Conservation (phyloP, 768 basidiomycete species). For the Pulveroboletus sp. region DNA sequence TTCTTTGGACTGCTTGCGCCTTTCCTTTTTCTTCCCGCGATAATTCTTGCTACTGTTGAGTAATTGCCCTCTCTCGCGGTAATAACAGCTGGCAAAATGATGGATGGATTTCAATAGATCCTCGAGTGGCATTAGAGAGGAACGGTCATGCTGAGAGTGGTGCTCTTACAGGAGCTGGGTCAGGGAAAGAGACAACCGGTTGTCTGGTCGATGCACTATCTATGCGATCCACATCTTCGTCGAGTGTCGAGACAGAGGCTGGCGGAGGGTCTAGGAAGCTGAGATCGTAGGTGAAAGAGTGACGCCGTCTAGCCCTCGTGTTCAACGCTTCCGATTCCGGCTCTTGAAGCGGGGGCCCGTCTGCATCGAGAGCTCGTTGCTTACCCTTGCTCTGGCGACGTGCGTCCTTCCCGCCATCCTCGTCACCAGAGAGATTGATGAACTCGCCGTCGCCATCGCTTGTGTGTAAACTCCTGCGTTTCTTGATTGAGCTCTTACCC, state of each 20-base stretch:
- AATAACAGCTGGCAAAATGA: constrained; percentile 52
- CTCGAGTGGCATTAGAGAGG: constrained; percentile 32
- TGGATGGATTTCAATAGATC: constrained; percentile 52
- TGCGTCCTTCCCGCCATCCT: constrained; percentile 13
- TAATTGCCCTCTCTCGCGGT: constrained; percentile 58
- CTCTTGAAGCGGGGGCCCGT: constrained; percentile 10
- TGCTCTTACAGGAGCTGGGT: constrained; percentile 51
- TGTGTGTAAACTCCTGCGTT: constrained; percentile 27
- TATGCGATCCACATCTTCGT: constrained; percentile 4
- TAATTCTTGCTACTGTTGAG: constrained; percentile 46
- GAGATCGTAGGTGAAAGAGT: constrained; percentile 46
- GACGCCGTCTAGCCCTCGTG: constrained; percentile 37
- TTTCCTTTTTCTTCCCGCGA: constrained; percentile 41
- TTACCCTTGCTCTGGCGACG: constrained; percentile 23
- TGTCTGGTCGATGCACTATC: constrained; percentile 4
- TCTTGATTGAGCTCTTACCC: constrained; percentile 42
- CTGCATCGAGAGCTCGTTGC: constrained; percentile 16
- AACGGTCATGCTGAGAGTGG: background rate
- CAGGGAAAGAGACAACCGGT: constrained; percentile 19
- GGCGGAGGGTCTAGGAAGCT: constrained; percentile 47
- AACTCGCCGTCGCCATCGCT: constrained; percentile 25
- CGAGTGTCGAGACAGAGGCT: constrained; percentile 5
- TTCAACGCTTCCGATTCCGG: constrained; percentile 12
- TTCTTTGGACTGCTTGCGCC: constrained; percentile 8
- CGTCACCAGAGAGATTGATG: constrained; percentile 22